Percentiles rank a stretch among this genome's conserved stretches.
Conservation (phyloP, 2,329 filamentous ascomycete genomes). For the Phialophora chinensis region DNA sequence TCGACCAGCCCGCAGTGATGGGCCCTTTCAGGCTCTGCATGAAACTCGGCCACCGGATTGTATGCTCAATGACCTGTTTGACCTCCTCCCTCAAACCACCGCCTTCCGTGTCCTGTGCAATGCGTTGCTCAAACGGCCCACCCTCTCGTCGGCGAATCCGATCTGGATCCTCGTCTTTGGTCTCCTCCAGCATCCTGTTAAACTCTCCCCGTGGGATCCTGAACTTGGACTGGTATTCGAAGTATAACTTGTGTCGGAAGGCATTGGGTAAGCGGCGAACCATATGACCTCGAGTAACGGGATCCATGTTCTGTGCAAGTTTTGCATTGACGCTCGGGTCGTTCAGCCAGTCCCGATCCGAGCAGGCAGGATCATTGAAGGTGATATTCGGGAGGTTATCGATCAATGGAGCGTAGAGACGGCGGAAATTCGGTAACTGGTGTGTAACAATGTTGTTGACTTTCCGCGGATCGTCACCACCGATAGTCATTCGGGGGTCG, state of each 20-base stretch:
- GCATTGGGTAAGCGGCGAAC: conserved; percentile 84
- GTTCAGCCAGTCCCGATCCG: conserved; percentile 65
- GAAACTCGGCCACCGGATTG: conserved; percentile 90
- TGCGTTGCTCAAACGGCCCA: conserved; percentile 83
- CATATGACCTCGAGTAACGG: conserved; percentile 90
- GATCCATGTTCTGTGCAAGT: conserved; percentile 90
- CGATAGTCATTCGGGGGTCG: conserved; percentile 91
- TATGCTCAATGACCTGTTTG: conserved; percentile 78
- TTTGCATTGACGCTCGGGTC: conserved; percentile 68
- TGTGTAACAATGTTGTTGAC: conserved; percentile 92
- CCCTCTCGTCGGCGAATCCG: conserved; percentile 76
- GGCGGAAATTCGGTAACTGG: conserved; percentile 89
- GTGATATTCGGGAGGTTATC: conserved; percentile 86
- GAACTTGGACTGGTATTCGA: conserved; percentile 91
- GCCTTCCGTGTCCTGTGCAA: conserved; percentile 71
- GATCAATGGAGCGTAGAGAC: conserved; percentile 87
- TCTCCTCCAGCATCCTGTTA: conserved; percentile 79
- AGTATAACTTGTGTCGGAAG: conserved; percentile 90
- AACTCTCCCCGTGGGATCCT: conserved; percentile 84
- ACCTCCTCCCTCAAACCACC: conserved; percentile 72
- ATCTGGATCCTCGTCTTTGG: conserved; percentile 67
- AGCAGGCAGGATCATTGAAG: conserved; percentile 71
- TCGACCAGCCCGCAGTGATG: conserved; percentile 74
- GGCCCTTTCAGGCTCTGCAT: conserved; percentile 84
- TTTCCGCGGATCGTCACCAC: conserved; percentile 89